These are phyloP conservation scores for Aureobasidium zeae DNA, from an alignment of 2,329 filamentous ascomycete genomes.

Conservation along the genomic window DNA sequence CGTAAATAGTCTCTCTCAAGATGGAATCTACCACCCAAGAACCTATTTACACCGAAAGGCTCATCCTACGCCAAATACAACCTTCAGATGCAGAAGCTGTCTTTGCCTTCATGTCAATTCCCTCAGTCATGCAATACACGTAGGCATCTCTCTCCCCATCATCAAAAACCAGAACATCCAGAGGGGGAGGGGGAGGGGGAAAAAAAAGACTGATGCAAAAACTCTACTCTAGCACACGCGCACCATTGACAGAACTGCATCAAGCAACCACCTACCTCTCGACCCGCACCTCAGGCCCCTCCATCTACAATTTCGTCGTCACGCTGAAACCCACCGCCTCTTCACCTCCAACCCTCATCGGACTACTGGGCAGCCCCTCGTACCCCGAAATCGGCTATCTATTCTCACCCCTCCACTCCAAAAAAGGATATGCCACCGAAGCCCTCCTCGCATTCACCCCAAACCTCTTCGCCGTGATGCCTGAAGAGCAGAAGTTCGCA, in stretches of 20 bases:
- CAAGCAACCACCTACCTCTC: slow-evolving; percentile 8
- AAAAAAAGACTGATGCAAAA: neutral
- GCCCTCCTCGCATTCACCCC: slow-evolving; percentile 17
- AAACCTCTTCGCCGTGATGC: slow-evolving; percentile 1
- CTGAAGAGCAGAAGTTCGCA: neutral
- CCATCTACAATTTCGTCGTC: slow-evolving; percentile 13
- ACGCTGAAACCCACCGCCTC: neutral
- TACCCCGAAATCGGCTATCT: slow-evolving; percentile 20
- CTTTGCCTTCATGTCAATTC: neutral
- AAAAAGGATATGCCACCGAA: slow-evolving; percentile 20
- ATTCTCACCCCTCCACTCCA: slow-evolving; percentile 16
- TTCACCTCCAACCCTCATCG: slow-evolving; percentile 15
- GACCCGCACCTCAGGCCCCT: neutral
- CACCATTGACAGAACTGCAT: neutral
- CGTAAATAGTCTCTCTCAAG: neutral
- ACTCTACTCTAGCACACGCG: neutral
- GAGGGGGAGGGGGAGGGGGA: too few species aligned
- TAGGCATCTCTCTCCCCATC: neutral
- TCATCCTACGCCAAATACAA: slow-evolving; percentile 6
- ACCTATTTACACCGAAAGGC: neutral
- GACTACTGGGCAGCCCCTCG: slow-evolving; percentile 15
- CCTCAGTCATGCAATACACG: neutral
- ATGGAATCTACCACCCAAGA: neutral
- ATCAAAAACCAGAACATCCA: neutral
- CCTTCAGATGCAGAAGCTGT: slow-evolving; percentile 4